Base-by-base conservation (phyloP, 768 basidiomycete genomes). In the Russula brevipes region DNA sequence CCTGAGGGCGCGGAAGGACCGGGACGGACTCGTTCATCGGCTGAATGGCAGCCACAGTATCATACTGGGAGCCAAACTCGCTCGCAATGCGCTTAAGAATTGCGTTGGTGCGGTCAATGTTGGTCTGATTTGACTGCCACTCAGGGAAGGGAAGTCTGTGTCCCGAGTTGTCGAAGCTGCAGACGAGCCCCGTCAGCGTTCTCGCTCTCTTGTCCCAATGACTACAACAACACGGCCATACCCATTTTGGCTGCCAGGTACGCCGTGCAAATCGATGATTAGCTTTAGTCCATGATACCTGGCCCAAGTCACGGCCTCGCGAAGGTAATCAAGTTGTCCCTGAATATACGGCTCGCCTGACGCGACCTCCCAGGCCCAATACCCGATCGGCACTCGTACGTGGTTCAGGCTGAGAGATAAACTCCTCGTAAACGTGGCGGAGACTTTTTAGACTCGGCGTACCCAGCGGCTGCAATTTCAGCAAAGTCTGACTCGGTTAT, bases 171-270 rank as follows among this genome's bases (percentile, higher is more conserved):
- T 93, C 91, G 69, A 83, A 93, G 19, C 90, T 89, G 69, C 0
- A 54, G 12, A 14, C n/a, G 5, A 57, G 24, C 24, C 2, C n/a
- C 33, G 6, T 63, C 45, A 64, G 65, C 5, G 5, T 7, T 39
- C 30, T 14, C 50, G 51, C 33, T 19, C n/a, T 2, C 60, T n/a
- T 12, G 50, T 44, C 36, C 17, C n/a, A 39, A 5, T 17, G 14
- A 30, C 12, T 33, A 45, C 31, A n/a, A 10, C 12, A 17, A 30
- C 10, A 24, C 4, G n/a, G 39, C 72, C 79, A 50, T 60, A 88
- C 88, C 85, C 89, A 68, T 91, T 91, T 73, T 93, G 89, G 70
- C 87, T 89, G 9, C 93, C 94, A 1, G 93, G 90, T 42, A 83
- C 91, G 61, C 82, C 82, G 79, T 75, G 74, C 59, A 70, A 79